Evolutionary conservation across 1,139 yeast species (phyloP).

Genomic region (Entelexis paramagnoliae): DNA sequence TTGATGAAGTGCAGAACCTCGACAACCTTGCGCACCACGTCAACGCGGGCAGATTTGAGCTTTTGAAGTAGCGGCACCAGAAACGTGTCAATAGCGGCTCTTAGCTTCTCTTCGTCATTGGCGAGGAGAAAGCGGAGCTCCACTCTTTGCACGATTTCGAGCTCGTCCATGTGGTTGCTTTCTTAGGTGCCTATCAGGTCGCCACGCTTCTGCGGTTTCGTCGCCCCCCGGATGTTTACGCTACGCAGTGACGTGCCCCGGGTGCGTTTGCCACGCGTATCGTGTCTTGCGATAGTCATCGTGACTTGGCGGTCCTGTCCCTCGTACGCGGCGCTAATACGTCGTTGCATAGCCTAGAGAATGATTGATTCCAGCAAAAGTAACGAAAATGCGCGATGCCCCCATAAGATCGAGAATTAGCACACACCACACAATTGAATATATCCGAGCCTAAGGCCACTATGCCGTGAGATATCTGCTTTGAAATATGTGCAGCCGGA

Average conservation of each 20-base stretch:
- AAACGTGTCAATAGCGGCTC: slow-evolving; percentile 49
- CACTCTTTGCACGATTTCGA: slow-evolving; percentile 36
- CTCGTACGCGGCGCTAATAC: background rate
- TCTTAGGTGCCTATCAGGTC: background rate
- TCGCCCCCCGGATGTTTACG: background rate
- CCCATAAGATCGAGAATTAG: too few species aligned
- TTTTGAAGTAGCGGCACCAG: slow-evolving; percentile 72
- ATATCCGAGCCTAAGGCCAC: too few species aligned
- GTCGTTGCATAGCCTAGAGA: background rate
- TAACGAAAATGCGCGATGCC: too few species aligned
- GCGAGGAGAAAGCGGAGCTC: slow-evolving; percentile 80
- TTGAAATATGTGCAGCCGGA: too few species aligned
- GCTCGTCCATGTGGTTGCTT: slow-evolving; percentile 6
- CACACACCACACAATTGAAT: too few species aligned
- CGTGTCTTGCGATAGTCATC: too few species aligned
- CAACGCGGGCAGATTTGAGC: slow-evolving; percentile 56
- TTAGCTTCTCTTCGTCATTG: slow-evolving; percentile 53
- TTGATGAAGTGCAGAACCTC: slow-evolving; percentile 33
- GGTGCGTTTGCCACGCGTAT: too few species aligned
- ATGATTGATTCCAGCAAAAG: too few species aligned
- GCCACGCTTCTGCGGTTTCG: background rate
- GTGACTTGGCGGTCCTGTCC: too few species aligned
- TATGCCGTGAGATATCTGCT: too few species aligned
- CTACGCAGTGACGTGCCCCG: background rate
- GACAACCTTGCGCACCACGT: slow-evolving; percentile 50